Base-by-base conservation (phyloP, 192 early-diverging fungal species). In the Thamnidium elegans region DNA sequence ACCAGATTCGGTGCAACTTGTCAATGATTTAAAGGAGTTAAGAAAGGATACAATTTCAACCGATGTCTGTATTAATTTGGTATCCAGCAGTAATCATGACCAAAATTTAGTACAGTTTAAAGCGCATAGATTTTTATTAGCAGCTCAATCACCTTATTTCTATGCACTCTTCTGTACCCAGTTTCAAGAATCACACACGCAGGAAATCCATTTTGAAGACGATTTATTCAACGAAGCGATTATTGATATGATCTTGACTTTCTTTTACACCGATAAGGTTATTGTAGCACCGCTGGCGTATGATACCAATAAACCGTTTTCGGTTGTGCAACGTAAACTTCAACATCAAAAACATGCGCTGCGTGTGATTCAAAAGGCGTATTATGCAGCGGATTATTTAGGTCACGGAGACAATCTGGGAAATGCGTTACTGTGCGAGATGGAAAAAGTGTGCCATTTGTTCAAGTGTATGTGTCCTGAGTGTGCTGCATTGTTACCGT, bases 81-180 rank as follows among this genome's bases (percentile, higher is more conserved):
- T 26, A 26, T 26, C 26, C 15, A 39, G 15, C 39, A 23, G 5
- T 32, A 47, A 43, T 15, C 19, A 14, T 13, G 4, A 44, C 31
- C 32, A 26, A 4, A 19, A 17, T 1, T 5, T 48, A 17, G 46
- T 26, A 4, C 43, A 53, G 19, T 70, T 62, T 39, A n/a, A 44
- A 20, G 64, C 59, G 0, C 74, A 75, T 54, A 58, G 62, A 14
- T 75, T 70, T 65, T 30, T 75, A 6, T 50, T 75, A 3, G 67
- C 74, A 15, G 58, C 74, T 19, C 64, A 63, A 5, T 75, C 69
- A 11, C 26, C 69, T 17, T 75, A 75, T 32, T 70, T 75, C 32
- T 46, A 60, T 31, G 47, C 60, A 14, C 21, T 75, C 21, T 70
- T 75, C 65, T 66, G 58, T 50, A 50, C 58, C 9, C 31, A 65